Evolutionary conservation across 2,329 filamentous ascomycete genomes (phyloP), one percentile per base, ranked within the genome.

Genomic region (Cryphonectria carpinicola): DNA sequence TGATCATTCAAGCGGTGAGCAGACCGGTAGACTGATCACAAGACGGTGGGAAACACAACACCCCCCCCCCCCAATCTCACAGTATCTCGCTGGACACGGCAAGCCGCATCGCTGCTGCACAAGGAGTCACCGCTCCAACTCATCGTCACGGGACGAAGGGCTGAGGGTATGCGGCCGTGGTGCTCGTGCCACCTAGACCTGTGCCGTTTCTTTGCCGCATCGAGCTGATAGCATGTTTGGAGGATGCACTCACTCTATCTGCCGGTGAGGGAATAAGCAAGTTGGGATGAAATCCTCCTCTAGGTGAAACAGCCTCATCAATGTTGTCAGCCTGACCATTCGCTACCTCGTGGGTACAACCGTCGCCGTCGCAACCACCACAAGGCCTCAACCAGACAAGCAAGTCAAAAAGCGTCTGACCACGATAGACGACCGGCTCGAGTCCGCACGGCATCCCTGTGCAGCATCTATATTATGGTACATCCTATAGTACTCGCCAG

Each of bases 301-400:
- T 64, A 68, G 8, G 66, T 68, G 66, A 68, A 68, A 68, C 66
- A 68, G 43, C 8, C 46, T 37, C 37, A 39, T 68, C 22, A 22
- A n/a, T 61, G 58, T 35, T 62, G 66, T 63, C 56, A 41, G 46
- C 58, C 8, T 32, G 58, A 35, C 11, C 32, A 32, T 67, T 67
- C 28, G 39, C 25, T 32, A n/a, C 22, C 46, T 49, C 61, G 19
- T 28, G 39, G 19, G 22, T 22, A 37, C 56, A 6, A 35, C 19
- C 11, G 37, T 39, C 37, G 37, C 19, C 11, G 37, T 39, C 37
- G 37, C 43, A 49, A 43, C 8, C 22, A 61, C 32, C 58, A 61
- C 58, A 61, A 6, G 60, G n/a, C 32, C 60, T 39, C 8, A 22
- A 62, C 60, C 60, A 35, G 35, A 62, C 35, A 35, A 35, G 60